Conservation (phyloP, 371 early-diverging fungal species). For the Dinochytrium kinnereticum region DNA sequence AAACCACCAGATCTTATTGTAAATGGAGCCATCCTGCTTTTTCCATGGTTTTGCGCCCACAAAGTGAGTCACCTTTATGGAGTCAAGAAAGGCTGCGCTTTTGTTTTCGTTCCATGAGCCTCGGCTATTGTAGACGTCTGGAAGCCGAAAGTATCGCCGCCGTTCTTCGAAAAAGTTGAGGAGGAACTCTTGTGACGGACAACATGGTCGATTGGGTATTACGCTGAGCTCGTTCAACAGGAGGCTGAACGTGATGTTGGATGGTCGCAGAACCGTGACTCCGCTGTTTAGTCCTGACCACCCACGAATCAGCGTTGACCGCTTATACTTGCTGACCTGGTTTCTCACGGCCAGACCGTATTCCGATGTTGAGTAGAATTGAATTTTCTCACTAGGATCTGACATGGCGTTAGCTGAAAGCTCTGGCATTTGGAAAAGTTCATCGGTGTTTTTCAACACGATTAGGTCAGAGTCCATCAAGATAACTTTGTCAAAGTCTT, state of each 20-base stretch:
- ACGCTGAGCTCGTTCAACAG: conserved; percentile 36
- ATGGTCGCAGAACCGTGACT: conserved; percentile 38
- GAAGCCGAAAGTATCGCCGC: conserved; percentile 22
- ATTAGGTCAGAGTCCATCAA: conserved; percentile 39
- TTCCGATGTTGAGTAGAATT: conserved; percentile 31
- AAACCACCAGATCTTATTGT: conserved; percentile 39
- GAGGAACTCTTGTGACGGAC: conserved; percentile 46
- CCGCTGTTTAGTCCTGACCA: conserved; percentile 46
- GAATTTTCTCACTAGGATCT: conserved; percentile 40
- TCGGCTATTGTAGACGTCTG: conserved; percentile 34
- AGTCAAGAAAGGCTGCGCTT: not conserved
- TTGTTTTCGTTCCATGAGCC: not conserved
- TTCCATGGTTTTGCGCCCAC: conserved; percentile 45
- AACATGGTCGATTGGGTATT: conserved; percentile 44
- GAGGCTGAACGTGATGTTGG: conserved; percentile 33
- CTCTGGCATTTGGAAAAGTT: conserved; percentile 38
- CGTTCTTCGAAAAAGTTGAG: conserved; percentile 39
- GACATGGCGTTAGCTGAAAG: conserved; percentile 28
- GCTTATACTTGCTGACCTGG: conserved; percentile 18
- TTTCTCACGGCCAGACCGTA: conserved; percentile 34
- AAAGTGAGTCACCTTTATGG: conserved; percentile 36
- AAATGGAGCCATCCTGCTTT: conserved; percentile 22
- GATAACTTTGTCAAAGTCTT: conserved; percentile 34
- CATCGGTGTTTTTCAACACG: conserved; percentile 37
- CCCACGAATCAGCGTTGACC: conserved; percentile 14